These are phyloP conservation scores for Prunus kanzakura DNA, from an alignment of 306 rosid genomes.

Conservation along the genomic window DNA sequence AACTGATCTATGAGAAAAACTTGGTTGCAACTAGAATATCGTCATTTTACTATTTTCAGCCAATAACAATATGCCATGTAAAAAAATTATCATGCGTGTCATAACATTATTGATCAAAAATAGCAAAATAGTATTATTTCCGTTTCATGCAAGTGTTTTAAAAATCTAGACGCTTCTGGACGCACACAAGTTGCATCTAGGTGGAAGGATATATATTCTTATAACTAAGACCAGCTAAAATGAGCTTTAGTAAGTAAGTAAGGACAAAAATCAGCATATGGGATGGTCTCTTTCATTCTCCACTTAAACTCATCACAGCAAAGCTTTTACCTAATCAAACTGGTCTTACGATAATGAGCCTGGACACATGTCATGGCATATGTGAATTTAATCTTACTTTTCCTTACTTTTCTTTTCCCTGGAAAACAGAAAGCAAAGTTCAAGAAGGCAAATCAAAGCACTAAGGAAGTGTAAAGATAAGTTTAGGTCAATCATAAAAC, in stretches of 20 bases:
- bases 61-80: accelerated
- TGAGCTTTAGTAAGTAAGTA: background rate
- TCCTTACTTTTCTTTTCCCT: too few relatives aligned
- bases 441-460: background rate
- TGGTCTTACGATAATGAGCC: background rate
- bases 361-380: constrained; percentile 8
- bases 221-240: background rate
- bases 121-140: accelerated
- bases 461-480: background rate
- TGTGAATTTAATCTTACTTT: background rate
- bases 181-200: background rate
- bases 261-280: constrained; percentile 8
- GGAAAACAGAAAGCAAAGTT: background rate
- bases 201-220: background rate
- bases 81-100: too few relatives aligned
- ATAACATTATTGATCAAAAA: too few relatives aligned
- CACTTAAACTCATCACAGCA: background rate
- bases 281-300: background rate
- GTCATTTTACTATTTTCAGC: too few relatives aligned
- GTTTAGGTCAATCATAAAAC: constrained; percentile 2
- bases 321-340: background rate
- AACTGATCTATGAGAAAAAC: too few relatives aligned
- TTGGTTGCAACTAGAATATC: too few relatives aligned
- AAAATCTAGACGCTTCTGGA: constrained; percentile 12
- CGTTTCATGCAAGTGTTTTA: too few relatives aligned